These are phyloP conservation scores for Closterium sp. DNA, from an alignment of 139 green algal species.

Conservation along the genomic window DNA sequence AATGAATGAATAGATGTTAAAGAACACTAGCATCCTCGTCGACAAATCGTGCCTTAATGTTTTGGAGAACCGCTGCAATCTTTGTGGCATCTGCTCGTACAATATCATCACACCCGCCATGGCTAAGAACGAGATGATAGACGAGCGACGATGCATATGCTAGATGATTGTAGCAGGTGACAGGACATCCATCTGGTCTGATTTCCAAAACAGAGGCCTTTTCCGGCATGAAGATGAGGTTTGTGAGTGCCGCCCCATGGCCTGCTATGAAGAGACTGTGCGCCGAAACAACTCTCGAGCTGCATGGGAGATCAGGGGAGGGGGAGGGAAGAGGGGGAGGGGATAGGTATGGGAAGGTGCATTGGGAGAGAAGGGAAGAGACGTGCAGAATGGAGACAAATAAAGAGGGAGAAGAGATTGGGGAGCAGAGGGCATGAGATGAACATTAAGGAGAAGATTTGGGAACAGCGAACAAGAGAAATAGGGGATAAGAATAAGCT, in stretches of 20 bases:
- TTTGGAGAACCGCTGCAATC: neutral
- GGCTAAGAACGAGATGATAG: neutral
- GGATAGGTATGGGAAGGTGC: neutral
- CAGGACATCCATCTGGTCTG: neutral
- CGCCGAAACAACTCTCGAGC: neutral
- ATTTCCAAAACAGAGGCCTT: neutral
- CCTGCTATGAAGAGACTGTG: neutral
- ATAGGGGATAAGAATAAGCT: no score
- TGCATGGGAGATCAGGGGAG: neutral
- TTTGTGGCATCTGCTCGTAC: neutral
- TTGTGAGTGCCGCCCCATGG: neutral
- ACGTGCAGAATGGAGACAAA: no score
- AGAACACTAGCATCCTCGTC: neutral
- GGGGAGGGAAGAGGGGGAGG: neutral
- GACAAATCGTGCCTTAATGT: neutral
- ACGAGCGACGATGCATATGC: neutral
- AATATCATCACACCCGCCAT: neutral
- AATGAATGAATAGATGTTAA: no score
- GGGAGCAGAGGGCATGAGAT: no score
- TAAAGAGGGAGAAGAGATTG: no score
- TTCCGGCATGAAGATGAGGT: slow-evolving; percentile 5
- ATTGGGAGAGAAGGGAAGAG: no score
- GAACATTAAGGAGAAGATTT: no score
- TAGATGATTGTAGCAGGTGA: neutral
- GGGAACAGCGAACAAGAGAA: no score